phyloP scores from a whole-genome alignment of 1,284 basidiomycete species.

The Trametes pubescens region DNA sequence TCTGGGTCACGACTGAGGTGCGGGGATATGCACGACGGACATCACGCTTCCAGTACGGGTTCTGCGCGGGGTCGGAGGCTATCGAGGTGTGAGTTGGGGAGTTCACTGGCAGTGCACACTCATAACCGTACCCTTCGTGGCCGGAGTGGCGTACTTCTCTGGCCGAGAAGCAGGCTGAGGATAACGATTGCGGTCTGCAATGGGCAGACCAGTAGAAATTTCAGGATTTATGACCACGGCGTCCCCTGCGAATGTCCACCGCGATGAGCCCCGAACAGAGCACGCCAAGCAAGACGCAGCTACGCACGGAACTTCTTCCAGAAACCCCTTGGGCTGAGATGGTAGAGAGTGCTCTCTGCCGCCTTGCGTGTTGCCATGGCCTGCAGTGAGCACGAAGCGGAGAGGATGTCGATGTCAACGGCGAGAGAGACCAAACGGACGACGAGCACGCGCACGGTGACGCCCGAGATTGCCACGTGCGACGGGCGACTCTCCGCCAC shows the following conservation, averaged over 20 bases:
- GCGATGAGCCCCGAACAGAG: neutral
- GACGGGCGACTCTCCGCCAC: slow-evolving; percentile 7
- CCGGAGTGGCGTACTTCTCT: slow-evolving; percentile 87
- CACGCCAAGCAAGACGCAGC: neutral
- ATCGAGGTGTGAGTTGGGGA: slow-evolving; percentile 24
- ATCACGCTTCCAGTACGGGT: slow-evolving; percentile 95
- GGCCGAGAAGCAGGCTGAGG: slow-evolving; percentile 89
- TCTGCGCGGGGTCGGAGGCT: slow-evolving; percentile 86
- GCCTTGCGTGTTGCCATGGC: slow-evolving; percentile 76
- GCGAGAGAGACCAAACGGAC: slow-evolving; percentile 3
- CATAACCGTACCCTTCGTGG: slow-evolving; percentile 76
- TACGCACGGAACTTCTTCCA: slow-evolving; percentile 93
- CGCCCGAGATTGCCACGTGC: slow-evolving; percentile 30
- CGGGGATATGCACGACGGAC: slow-evolving; percentile 91
- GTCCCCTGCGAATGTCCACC: slow-evolving; percentile 61
- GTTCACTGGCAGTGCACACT: slow-evolving; percentile 13
- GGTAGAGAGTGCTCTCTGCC: slow-evolving; percentile 88
- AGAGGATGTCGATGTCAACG: slow-evolving; percentile 28
- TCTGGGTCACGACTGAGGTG: slow-evolving; percentile 85
- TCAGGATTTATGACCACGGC: slow-evolving; percentile 83
- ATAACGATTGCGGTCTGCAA: slow-evolving; percentile 76
- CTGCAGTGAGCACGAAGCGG: slow-evolving; percentile 21
- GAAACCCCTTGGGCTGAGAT: slow-evolving; percentile 87
- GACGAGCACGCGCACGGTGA: slow-evolving; percentile 21
- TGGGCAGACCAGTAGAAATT: slow-evolving; percentile 92